Conservation (phyloP, 1,284 basidiomycete genomes). For the Papiliotrema fonsecae region DNA sequence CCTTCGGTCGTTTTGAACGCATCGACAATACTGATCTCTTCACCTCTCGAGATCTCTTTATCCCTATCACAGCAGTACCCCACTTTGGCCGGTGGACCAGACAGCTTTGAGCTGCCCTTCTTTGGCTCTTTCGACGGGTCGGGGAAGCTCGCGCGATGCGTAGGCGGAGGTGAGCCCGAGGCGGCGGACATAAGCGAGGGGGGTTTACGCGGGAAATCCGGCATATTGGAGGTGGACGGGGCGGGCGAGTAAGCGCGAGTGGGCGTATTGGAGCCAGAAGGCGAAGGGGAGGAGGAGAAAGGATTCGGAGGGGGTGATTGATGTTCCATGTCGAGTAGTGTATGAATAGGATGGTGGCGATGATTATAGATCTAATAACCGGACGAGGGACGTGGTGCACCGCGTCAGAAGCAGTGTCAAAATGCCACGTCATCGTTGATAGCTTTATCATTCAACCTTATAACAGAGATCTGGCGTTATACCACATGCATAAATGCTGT, state of each 20-base stretch:
- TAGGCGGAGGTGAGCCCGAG: conserved; percentile 43
- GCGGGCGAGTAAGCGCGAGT: background rate
- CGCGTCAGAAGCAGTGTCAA: background rate
- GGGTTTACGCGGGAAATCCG: conserved; percentile 16
- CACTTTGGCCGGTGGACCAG: conserved; percentile 40
- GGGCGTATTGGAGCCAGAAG: conserved; percentile 2
- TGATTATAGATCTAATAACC: background rate
- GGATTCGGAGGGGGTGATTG: conserved; percentile 1
- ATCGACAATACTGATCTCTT: conserved; percentile 63
- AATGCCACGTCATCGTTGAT: background rate
- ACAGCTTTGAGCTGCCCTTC: conserved; percentile 23
- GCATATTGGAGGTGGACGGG: background rate
- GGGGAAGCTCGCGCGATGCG: conserved; percentile 44
- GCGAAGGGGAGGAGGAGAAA: conserved; percentile 6
- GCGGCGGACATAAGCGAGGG: conserved; percentile 34
- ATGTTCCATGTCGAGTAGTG: background rate
- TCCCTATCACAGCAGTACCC: conserved; percentile 46
- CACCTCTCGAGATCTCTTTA: conserved; percentile 39
- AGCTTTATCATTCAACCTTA: background rate
- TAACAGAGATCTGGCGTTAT: background rate
- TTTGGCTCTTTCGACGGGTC: conserved; percentile 39
- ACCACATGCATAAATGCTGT: too few relatives aligned
- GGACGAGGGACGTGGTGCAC: background rate
- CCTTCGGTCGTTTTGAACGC: conserved; percentile 91
- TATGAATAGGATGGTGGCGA: background rate